phyloP scores from a whole-genome alignment of 2,329 filamentous ascomycete genomes.

The Neophaeococcomyces aloes region DNA sequence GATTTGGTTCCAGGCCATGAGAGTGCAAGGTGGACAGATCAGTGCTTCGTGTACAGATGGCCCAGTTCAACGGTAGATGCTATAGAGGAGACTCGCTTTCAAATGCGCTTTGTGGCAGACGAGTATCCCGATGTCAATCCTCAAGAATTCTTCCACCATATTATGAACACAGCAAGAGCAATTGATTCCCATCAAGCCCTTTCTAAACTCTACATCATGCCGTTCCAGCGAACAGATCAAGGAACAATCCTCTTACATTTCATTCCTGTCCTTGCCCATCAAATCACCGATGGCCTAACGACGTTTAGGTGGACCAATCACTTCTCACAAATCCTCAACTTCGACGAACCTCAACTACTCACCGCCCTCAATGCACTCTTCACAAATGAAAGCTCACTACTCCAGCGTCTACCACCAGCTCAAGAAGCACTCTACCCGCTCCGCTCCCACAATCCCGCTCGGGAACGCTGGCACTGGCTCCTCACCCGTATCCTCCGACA shows the following conservation, averaged over 20 bases:
- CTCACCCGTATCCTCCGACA: conserved; percentile 18
- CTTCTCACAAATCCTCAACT: conserved; percentile 16
- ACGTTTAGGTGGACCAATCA: conserved; percentile 15
- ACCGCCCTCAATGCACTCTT: conserved; percentile 6
- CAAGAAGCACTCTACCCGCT: conserved; percentile 19
- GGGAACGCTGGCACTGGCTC: conserved; percentile 18
- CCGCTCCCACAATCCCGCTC: conserved; percentile 10
- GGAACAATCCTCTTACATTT: conserved; percentile 9
- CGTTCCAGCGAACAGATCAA: conserved; percentile 1
- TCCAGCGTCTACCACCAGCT: conserved; percentile 15
- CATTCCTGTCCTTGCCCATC: conserved; percentile 14
- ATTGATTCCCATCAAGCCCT: conserved; percentile 11
- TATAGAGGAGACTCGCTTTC: conserved; percentile 8
- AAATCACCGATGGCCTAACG: conserved; percentile 18
- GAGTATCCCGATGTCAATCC: conserved; percentile 9
- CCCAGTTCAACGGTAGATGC: conserved; percentile 2
- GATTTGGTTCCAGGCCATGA: not conserved
- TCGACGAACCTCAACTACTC: conserved; percentile 3
- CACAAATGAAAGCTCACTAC: not conserved
- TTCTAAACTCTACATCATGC: conserved; percentile 17
- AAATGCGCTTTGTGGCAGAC: conserved; percentile 13
- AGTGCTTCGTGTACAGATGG: conserved; percentile 15
- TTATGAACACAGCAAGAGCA: conserved; percentile 16
- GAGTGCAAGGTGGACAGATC: conserved; percentile 7
- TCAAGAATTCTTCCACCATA: conserved; percentile 17